Evolutionary conservation across 164 flowering plant genomes (phyloP), one percentile per base, ranked within the genome.

Genomic region (Warburgia ugandensis): DNA sequence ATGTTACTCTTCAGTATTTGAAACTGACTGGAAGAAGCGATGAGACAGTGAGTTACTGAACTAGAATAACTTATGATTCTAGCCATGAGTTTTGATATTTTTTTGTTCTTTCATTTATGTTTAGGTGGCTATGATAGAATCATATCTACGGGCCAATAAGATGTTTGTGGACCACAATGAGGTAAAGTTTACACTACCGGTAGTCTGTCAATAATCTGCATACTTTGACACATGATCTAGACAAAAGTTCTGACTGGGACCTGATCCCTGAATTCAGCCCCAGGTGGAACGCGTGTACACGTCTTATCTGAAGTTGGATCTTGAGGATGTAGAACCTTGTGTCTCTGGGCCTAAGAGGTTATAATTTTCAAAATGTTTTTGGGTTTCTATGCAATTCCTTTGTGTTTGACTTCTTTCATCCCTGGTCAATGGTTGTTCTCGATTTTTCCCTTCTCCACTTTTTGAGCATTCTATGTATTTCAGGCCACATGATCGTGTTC

Each of bases 271-370:
- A 44, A 26, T 48, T 35, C 83, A 89, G 97, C 94, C 95, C 33
- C 88, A 86, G 62, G 60, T 49, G 54, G 94, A 86, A 43, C 67
- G 80, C 56, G 94, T 69, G 14, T 89, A 89, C 67, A 83, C 97
- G 29, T 78, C 97, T 38, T 84, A 81, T 59, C 69, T 89, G 25
- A 61, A 74, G 37, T 55, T 89, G 70, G 63, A 83, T 51, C 90
- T 89, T 59, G 69, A 55, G 28, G 81, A 81, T n/a, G 95, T 89
- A 45, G 90, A 80, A 54, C 92, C 97, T 25, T 89, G 97, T 67
- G 58, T 89, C 29, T 89, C 97, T 9, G 97, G 97, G 43, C 97
- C 97, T 25, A 89, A 86, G 67, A 77, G 97, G 97, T 86, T 19
- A 54, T n/a, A n/a, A n/a, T n/a, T n/a, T n/a, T n/a, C n/a, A n/a